A percentile compares a stretch with the other conserved stretches of the same genome.
Conservation (phyloP, 345 rosid genomes). For the Aquilaria yunnanensis region DNA sequence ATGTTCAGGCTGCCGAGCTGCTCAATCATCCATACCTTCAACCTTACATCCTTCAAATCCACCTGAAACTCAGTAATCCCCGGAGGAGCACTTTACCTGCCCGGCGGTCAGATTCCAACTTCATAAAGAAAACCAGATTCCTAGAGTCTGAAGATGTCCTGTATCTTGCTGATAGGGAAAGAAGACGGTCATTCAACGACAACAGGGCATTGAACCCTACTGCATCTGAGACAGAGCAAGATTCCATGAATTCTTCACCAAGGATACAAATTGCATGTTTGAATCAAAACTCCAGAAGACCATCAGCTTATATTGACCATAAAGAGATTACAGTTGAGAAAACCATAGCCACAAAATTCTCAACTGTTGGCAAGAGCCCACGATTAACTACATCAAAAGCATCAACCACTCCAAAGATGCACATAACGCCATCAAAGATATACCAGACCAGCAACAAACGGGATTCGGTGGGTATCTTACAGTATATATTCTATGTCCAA, state of each 20-base stretch:
- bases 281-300: conserved; percentile 37
- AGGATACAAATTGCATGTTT: conserved; percentile 37
- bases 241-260: conserved; percentile 41
- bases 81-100: conserved; percentile 38
- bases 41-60: conserved; percentile 60
- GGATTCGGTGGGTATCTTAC: conserved; percentile 29
- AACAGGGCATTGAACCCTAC: conserved; percentile 70
- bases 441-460: conserved; percentile 28
- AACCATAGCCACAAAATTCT: conserved; percentile 23
- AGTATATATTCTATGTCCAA: not conserved
- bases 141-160: conserved; percentile 32
- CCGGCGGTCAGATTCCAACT: conserved; percentile 44
- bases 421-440: conserved; percentile 36
- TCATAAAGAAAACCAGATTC: conserved; percentile 42
- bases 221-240: conserved; percentile 50
- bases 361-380: conserved; percentile 34
- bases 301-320: conserved; percentile 36
- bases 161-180: conserved; percentile 26
- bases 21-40: conserved; percentile 83
- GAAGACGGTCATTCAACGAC: conserved; percentile 62
- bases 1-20: conserved; percentile 78
- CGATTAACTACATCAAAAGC: conserved; percentile 31
- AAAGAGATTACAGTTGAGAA: conserved; percentile 32
- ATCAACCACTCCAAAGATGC: conserved; percentile 31
- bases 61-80: conserved; percentile 62